Evolutionary conservation across 306 rosid species (phyloP), one percentile per base, ranked within the genome.

Genomic region (Geum urbanum): DNA sequence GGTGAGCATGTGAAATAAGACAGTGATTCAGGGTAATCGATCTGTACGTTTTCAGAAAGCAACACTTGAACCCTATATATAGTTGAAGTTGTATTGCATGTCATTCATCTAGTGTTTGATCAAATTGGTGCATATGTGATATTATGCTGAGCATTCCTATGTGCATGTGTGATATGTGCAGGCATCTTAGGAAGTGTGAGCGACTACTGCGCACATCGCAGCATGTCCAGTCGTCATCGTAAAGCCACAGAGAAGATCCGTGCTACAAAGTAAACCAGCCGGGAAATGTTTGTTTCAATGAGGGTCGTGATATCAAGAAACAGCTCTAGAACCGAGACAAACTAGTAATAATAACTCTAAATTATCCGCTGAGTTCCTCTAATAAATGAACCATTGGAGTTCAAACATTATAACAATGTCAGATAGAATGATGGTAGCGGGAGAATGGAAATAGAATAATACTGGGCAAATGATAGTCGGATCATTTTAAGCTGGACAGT

Each of bases 121-220:
- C 3, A 3, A 32, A 32, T 32, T 32, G 37, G 37, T 32, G 37
- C 37, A 32, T n/a, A n/a, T n/a, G n/a, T n/a, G n/a, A n/a, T n/a
- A n/a, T n/a, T n/a, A n/a, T n/a, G n/a, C n/a, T n/a, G n/a, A n/a
- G n/a, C n/a, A n/a, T 44, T 5, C 48, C 48, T 52, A 9, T 22
- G 2, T 27, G 12, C 8, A 35, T 16, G 27, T 19, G 20, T 41
- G 13, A 19, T 1, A 24, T 24, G 4, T n/a, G 41, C 73, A 69
- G 73, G 63, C 63, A 15, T 54, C 51, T 8, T 90, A 9, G 96
- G 96, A 64, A 87, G 96, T 72, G 91, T 87, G 49, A 90, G 96
- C 14, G 94, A 90, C 71, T 77, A 85, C 44, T 90, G 96, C 72
- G 89, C 85, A 51, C 92, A 85, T 74, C 86, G 87, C 85, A 47